Evolutionary conservation across 2,329 filamentous ascomycete genomes (phyloP), one percentile per base, ranked within the genome.

Genomic region (Diaporthe capsici): DNA sequence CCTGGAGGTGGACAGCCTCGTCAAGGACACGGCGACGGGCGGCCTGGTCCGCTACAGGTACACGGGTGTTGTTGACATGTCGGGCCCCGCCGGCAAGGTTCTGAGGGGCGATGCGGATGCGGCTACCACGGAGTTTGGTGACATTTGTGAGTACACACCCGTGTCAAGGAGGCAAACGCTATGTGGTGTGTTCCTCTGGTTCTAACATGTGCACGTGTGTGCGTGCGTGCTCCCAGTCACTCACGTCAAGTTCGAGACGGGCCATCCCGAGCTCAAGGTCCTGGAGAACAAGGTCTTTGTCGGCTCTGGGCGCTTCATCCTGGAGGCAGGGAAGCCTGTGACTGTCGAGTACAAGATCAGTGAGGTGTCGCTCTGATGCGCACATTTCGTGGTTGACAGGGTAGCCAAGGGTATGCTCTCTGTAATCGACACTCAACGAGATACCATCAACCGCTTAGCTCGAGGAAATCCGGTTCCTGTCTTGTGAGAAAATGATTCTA

Each of bases 271-370:
- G 60, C 80, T 87, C 72, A 82, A 80, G 73, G 80, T 72, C 4
- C 76, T 87, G n/a, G 83, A 85, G 77, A 71, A 82, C 73, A 86
- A 85, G 79, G 79, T 85, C 7, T 87, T 81, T 77, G 85, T 87
- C 44, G 85, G 80, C 5, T 81, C 83, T 58, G 86, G 86, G 25
- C 80, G 83, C 44, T 87, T 87, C 75, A 78, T 86, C 15, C n/a
- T 86, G n/a, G 83, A 85, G 77, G 71, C 77, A 4, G 85, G 84
- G 31, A 82, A 85, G 80, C 80, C 82, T 17, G 75, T 81, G 9
- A 78, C 83, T 28, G 85, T 87, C 15, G 86, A 87, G 82, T 87
- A 87, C 79, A 86, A 85, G 79, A 84, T 87, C 74, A 86, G 85
- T 76, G 83, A 87, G 79, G 84, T 87, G 37, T 72, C 78, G 13